A percentile compares a stretch with the other conserved stretches of the same genome.
Conservation (phyloP, 139 green algal species). For the Limnomonas spitsbergensis region DNA sequence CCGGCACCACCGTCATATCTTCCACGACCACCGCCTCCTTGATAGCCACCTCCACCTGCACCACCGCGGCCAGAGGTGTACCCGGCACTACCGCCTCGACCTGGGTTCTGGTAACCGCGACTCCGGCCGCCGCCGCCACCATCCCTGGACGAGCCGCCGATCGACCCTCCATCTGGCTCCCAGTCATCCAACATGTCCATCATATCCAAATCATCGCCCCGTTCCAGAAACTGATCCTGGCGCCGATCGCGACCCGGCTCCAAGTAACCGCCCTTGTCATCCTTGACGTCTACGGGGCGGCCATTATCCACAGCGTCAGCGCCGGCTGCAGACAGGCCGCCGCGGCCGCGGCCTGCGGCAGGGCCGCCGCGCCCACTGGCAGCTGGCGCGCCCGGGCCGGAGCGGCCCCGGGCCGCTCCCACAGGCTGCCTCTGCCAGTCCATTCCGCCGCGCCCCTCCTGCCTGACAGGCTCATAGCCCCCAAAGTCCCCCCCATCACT, state of each 20-base stretch:
- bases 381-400: not conserved
- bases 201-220: not conserved
- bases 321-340: not conserved
- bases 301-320: not conserved
- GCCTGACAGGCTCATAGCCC: not conserved
- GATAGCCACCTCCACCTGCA: no score
- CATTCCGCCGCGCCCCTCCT: not conserved
- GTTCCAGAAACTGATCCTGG: no score
- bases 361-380: not conserved
- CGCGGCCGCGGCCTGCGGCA: not conserved
- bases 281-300: not conserved
- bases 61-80: not conserved
- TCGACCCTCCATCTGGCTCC: not conserved
- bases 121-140: not conserved
- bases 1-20: not conserved
- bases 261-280: not conserved
- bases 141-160: not conserved
- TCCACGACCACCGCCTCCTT: not conserved
- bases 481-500: not conserved
- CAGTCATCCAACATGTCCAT: conserved; percentile 4
- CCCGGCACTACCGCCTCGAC: not conserved
- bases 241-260: not conserved
- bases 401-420: no score
- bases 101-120: not conserved
- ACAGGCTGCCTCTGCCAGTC: not conserved